Conservation (phyloP, 2,329 filamentous ascomycete genomes). For the Sporothrix curviconia region DNA sequence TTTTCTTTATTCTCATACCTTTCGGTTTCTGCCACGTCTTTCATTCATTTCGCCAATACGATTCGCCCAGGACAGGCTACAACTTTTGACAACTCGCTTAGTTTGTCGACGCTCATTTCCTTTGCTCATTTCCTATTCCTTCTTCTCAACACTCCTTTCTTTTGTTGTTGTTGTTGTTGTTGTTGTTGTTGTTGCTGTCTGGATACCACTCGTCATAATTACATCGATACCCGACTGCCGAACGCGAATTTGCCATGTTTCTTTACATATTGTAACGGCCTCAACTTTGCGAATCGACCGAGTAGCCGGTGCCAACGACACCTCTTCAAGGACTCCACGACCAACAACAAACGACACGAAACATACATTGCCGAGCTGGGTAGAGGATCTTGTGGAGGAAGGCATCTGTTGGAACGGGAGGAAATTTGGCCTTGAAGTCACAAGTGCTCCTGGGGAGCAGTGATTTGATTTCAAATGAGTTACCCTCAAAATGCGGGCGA, state of each 20-base stretch:
- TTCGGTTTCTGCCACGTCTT: constrained; percentile 5
- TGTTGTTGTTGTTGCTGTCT: no score
- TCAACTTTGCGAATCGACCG: no score
- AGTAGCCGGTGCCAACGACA: neutral
- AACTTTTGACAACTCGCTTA: no score
- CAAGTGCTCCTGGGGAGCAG: constrained; percentile 19
- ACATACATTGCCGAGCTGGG: neutral
- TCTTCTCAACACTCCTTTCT: neutral
- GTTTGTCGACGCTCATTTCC: no score
- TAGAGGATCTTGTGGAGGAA: constrained; percentile 14
- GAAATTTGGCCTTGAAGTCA: neutral
- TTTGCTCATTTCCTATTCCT: neutral
- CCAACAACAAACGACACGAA: neutral
- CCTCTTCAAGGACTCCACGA: neutral
- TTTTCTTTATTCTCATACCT: constrained; percentile 5
- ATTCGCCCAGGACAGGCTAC: neutral
- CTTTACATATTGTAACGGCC: no score
- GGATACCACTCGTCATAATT: no score
- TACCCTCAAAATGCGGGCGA: constrained; percentile 47
- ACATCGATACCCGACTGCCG: constrained; percentile 1
- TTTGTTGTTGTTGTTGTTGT: no score
- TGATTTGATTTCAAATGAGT: constrained; percentile 45
- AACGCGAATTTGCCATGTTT: neutral
- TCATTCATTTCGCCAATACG: neutral
- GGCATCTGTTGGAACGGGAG: constrained; percentile 9